Evolutionary conservation across 1,284 basidiomycete species (phyloP).

Genomic region (Phellopilus nigrolimitatus): DNA sequence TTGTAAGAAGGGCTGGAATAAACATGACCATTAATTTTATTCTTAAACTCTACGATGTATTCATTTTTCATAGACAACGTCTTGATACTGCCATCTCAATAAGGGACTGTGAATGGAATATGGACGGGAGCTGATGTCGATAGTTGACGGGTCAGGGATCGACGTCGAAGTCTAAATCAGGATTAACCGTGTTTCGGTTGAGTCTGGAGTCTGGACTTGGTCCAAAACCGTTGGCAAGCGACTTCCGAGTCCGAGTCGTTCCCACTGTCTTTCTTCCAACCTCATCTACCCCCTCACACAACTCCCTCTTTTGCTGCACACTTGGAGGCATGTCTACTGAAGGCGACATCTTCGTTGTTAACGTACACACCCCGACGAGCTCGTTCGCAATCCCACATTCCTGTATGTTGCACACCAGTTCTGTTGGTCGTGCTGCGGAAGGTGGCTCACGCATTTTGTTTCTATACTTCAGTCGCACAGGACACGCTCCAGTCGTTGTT

Average conservation of each 20-base stretch:
- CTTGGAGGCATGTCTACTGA: conserved; percentile 5
- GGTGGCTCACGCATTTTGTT: conserved; percentile 17
- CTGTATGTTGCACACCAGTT: conserved; percentile 38
- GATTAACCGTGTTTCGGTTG: too few species aligned
- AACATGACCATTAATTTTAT: too few species aligned
- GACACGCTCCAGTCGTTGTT: conserved; percentile 58
- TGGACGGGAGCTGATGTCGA: too few species aligned
- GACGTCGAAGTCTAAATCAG: too few species aligned
- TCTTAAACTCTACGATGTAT: too few species aligned
- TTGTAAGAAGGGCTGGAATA: too few species aligned
- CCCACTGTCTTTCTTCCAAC: background rate
- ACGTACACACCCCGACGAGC: conserved; percentile 67
- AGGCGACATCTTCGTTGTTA: conserved; percentile 38
- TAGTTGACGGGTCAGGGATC: too few species aligned
- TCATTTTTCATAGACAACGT: too few species aligned
- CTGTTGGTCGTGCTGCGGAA: background rate
- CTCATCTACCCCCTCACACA: background rate
- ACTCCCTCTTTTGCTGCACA: background rate
- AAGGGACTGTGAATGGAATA: too few species aligned
- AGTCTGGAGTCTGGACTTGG: too few species aligned
- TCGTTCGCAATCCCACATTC: conserved; percentile 73
- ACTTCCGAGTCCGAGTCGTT: conserved; percentile 2
- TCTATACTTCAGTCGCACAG: conserved; percentile 47
- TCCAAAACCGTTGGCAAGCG: background rate
- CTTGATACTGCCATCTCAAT: too few species aligned